Percentiles rank a stretch among this genome's conserved stretches.
Evolutionary conservation across 179 eudicot genomes (phyloP).

Genomic region (Silene noctiflora): DNA sequence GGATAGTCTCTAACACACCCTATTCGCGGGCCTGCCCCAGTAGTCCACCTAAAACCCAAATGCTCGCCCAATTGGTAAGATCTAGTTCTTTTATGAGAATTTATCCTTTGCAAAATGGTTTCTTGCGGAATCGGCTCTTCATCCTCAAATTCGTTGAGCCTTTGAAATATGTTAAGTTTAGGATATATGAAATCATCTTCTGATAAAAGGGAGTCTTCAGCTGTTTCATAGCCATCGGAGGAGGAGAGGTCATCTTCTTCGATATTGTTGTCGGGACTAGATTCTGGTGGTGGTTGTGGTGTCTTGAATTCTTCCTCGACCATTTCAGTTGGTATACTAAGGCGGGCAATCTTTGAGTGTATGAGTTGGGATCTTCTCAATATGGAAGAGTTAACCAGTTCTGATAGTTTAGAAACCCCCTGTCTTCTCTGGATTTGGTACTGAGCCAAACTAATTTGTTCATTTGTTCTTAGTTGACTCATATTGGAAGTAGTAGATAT

Average conservation of each 20-base stretch:
- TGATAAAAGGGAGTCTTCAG: constrained; percentile 55
- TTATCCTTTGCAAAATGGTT: constrained; percentile 53
- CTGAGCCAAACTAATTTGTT: constrained; percentile 9
- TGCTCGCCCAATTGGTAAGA: constrained; percentile 71
- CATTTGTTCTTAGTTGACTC: constrained; percentile 30
- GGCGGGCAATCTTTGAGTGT: constrained; percentile 37
- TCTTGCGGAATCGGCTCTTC: constrained; percentile 56
- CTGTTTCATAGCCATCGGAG: constrained; percentile 52
- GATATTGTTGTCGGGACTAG: background rate
- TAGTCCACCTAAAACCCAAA: constrained; percentile 66
- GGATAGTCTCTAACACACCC: constrained; percentile 88
- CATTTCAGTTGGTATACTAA: constrained; percentile 42
- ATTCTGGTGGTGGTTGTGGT: constrained; percentile 30
- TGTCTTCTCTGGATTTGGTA: constrained; percentile 22
- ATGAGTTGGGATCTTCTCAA: constrained; percentile 38
- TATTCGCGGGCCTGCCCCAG: constrained; percentile 84
- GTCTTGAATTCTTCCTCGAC: constrained; percentile 42
- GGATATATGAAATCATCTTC: constrained; percentile 51
- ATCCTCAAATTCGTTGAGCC: constrained; percentile 32
- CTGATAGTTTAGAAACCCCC: constrained; percentile 22
- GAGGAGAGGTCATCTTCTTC: constrained; percentile 10
- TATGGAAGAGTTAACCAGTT: constrained; percentile 22
- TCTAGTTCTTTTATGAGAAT: constrained; percentile 54
- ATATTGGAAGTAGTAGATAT: constrained; percentile 7
- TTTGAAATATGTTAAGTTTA: constrained; percentile 53